phyloP scores from a whole-genome alignment of 768 basidiomycete genomes.

The Pleurotus platypus region DNA sequence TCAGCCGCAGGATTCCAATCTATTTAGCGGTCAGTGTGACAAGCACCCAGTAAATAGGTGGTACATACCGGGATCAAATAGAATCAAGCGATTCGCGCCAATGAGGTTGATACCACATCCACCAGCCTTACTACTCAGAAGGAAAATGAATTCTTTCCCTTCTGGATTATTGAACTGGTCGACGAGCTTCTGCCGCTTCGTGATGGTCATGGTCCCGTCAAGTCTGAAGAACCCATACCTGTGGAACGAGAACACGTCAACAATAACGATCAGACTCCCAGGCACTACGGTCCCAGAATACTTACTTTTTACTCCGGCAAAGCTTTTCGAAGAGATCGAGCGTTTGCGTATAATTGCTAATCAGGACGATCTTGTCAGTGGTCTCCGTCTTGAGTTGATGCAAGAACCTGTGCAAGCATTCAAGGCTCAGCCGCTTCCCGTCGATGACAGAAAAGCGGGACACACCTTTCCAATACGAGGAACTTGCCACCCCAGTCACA shows the following conservation, averaged over 20 bases:
- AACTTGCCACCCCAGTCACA: conserved; percentile 93
- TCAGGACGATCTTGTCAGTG: conserved; percentile 92
- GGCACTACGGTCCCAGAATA: background rate
- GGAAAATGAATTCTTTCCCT: conserved; percentile 91
- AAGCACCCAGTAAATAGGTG: background rate
- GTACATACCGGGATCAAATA: conserved; percentile 84
- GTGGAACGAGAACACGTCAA: background rate
- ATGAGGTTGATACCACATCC: conserved; percentile 97
- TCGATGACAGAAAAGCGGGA: background rate
- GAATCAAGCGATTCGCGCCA: conserved; percentile 90
- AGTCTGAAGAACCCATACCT: conserved; percentile 90
- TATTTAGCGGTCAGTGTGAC: conserved; percentile 22
- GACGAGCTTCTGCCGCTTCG: conserved; percentile 91
- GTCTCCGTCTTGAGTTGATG: conserved; percentile 79
- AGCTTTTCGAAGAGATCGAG: conserved; percentile 90
- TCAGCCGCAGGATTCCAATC: conserved; percentile 99
- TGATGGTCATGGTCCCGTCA: conserved; percentile 93
- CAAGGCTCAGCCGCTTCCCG: background rate
- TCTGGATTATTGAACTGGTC: conserved; percentile 94
- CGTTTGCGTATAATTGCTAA: conserved; percentile 96
- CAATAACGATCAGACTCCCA: background rate
- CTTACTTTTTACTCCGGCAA: conserved; percentile 79
- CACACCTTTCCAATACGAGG: conserved; percentile 83
- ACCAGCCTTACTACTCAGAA: conserved; percentile 93
- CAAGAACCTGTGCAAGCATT: conserved; percentile 58